Conservation (phyloP, 2,329 filamentous ascomycete genomes). For the Aspergillus quadrilineatus region DNA sequence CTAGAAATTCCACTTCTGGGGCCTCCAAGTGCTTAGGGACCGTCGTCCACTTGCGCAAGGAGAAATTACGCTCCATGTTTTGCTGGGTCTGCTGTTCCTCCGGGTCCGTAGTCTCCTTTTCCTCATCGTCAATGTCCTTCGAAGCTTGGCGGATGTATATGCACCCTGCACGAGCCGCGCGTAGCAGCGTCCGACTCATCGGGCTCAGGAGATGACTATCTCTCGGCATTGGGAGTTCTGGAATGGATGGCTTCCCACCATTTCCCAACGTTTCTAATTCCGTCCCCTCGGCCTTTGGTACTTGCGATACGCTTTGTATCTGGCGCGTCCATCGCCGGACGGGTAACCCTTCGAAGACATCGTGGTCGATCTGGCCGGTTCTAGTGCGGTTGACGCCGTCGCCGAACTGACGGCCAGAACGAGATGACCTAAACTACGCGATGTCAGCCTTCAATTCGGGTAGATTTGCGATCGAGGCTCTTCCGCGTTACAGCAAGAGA, state of each 20-base stretch:
- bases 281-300: conserved; percentile 61
- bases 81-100: conserved; percentile 32
- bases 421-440: conserved; percentile 55
- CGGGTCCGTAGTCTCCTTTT: conserved; percentile 35
- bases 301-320: conserved; percentile 66
- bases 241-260: conserved; percentile 44
- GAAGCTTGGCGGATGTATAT: conserved; percentile 69
- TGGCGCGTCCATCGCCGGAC: conserved; percentile 87
- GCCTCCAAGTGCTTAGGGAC: conserved; percentile 58
- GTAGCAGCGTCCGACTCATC: conserved; percentile 78
- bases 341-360: conserved; percentile 72
- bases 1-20: conserved; percentile 61
- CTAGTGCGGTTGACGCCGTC: conserved; percentile 41
- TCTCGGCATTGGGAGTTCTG: conserved; percentile 83
- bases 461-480: background rate
- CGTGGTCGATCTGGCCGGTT: conserved; percentile 59
- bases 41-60: conserved; percentile 58
- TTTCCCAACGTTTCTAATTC: conserved; percentile 30
- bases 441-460: conserved; percentile 18
- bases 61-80: conserved; percentile 50
- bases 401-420: conserved; percentile 58
- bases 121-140: conserved; percentile 36
- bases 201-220: conserved; percentile 75
- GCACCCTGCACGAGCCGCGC: conserved; percentile 73
- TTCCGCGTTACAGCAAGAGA: conserved; percentile 1